Conservation (phyloP, 768 basidiomycete species). For the Suillus decipiens region DNA sequence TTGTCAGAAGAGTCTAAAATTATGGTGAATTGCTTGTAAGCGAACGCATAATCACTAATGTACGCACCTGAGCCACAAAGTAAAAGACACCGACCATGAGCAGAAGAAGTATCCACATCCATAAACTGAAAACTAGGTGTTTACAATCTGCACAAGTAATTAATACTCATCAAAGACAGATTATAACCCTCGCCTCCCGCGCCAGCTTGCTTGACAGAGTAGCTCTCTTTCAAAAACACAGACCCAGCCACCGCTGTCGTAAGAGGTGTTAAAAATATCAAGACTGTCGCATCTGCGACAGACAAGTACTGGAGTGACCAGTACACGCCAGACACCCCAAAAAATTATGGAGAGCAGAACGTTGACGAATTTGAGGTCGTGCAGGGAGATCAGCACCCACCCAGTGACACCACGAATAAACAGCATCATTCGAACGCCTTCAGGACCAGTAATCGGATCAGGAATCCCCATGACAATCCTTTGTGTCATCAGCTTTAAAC, state of each 20-base stretch:
- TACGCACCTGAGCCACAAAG: slow-evolving; percentile 20
- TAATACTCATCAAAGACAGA: neutral
- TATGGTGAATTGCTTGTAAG: neutral
- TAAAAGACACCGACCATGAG: slow-evolving; percentile 19
- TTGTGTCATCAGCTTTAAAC: neutral
- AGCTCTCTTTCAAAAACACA: slow-evolving; percentile 62
- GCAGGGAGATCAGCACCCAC: slow-evolving; percentile 32
- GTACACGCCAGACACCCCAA: slow-evolving; percentile 69
- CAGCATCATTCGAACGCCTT: slow-evolving; percentile 61
- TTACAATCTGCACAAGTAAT: neutral
- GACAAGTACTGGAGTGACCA: slow-evolving; percentile 75
- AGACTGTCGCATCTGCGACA: slow-evolving; percentile 73
- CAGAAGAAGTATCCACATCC: slow-evolving; percentile 19
- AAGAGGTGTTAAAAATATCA: slow-evolving; percentile 75
- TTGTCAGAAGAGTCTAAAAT: slow-evolving; percentile 51
- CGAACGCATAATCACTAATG: neutral
- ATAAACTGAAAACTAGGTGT: slow-evolving; percentile 58
- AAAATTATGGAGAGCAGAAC: slow-evolving; percentile 53
- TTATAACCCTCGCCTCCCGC: slow-evolving; percentile 44
- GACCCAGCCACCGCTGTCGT: slow-evolving; percentile 63
- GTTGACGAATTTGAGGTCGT: neutral
- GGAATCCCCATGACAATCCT: slow-evolving; percentile 45
- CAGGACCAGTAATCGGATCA: slow-evolving; percentile 69
- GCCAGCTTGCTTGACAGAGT: slow-evolving; percentile 54
- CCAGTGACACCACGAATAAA: slow-evolving; percentile 63